Conservation (phyloP, 257 asterid species). For the Rubia yunnanensis region DNA sequence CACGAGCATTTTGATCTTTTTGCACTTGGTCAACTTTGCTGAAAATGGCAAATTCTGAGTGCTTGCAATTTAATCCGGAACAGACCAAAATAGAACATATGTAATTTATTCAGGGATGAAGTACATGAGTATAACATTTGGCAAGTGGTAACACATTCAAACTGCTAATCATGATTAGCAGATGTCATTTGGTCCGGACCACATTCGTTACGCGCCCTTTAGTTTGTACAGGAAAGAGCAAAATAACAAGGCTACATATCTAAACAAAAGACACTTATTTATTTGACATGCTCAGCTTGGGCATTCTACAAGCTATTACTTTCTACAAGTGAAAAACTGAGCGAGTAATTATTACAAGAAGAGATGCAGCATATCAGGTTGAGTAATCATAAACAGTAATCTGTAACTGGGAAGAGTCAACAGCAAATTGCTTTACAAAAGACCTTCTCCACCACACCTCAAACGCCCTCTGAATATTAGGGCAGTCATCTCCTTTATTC, state of each 20-base stretch:
- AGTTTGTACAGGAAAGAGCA: neutral
- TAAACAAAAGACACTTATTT: neutral
- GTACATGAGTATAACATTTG: too few relatives aligned
- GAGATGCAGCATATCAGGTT: conserved; percentile 18
- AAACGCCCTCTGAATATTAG: conserved; percentile 80
- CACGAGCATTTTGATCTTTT: too few relatives aligned
- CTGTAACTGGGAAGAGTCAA: conserved; percentile 49
- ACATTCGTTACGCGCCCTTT: neutral
- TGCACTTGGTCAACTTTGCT: too few relatives aligned
- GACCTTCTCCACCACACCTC: conserved; percentile 97
- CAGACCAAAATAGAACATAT: too few relatives aligned
- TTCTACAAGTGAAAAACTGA: neutral
- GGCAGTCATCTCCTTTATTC: conserved; percentile 84
- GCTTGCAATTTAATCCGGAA: too few relatives aligned
- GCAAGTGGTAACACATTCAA: too few relatives aligned
- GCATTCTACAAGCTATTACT: neutral
- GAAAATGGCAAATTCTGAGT: too few relatives aligned
- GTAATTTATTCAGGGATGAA: too few relatives aligned
- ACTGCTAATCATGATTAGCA: too few relatives aligned
- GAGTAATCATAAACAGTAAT: conserved; percentile 54
- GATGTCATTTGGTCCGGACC: too few relatives aligned
- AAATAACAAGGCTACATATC: neutral
- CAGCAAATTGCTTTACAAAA: conserved; percentile 49
- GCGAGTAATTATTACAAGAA: neutral
- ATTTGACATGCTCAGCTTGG: neutral